These are phyloP conservation scores for Eucalyptus dawsonii DNA, from an alignment of 345 rosid genomes.

Conservation along the genomic window DNA sequence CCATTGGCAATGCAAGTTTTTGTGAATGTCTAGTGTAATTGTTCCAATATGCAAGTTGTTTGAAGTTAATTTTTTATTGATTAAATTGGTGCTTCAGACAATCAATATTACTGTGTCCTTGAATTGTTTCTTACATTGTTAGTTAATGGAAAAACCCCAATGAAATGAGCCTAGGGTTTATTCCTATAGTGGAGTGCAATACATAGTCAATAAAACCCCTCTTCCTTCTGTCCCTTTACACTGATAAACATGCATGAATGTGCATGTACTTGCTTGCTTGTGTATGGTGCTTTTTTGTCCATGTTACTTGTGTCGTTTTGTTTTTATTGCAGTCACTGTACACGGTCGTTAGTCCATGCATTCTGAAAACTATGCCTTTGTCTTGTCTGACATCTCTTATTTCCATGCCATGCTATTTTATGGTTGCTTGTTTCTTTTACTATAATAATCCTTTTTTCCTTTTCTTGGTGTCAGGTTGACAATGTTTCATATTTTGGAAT, in stretches of 20 bases:
- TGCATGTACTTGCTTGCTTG: background rate
- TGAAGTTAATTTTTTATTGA: background rate
- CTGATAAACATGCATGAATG: background rate
- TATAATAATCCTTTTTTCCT: background rate
- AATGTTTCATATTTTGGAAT: slow-evolving; percentile 38
- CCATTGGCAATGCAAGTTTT: background rate
- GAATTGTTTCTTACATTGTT: background rate
- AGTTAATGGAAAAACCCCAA: background rate
- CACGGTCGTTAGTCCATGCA: background rate
- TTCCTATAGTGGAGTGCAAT: background rate
- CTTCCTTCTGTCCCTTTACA: background rate
- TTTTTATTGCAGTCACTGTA: background rate
- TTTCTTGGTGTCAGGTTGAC: slow-evolving; percentile 52
- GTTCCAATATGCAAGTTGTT: background rate
- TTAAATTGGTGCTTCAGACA: background rate
- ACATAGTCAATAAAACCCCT: background rate
- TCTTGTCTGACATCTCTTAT: background rate
- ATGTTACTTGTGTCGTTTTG: background rate
- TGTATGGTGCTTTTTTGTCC: background rate
- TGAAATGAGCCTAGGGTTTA: background rate
- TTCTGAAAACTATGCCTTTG: background rate
- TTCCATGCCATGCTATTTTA: background rate
- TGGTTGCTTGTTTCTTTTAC: background rate
- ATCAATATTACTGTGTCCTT: background rate
- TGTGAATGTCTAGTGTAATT: background rate